These are phyloP conservation scores for Blastobotrys serpentis DNA, from an alignment of 1,139 yeast species.

Conservation along the genomic window DNA sequence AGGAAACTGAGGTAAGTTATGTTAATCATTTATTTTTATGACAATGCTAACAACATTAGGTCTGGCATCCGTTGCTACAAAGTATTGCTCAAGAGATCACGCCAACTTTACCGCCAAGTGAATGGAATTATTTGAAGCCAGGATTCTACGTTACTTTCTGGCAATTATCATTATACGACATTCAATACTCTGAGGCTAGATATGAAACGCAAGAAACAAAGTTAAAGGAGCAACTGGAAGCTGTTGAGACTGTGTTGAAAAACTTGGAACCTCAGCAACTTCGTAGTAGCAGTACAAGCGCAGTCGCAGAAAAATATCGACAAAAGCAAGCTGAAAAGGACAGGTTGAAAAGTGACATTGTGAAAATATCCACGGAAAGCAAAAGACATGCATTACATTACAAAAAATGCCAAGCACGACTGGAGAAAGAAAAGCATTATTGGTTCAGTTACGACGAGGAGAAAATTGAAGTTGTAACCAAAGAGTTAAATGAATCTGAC, in stretches of 20 bases:
- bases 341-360: conserved; percentile 23
- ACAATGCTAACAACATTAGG: background rate
- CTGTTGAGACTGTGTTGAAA: conserved; percentile 18
- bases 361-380: conserved; percentile 34
- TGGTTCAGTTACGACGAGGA: conserved; percentile 38
- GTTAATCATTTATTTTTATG: background rate
- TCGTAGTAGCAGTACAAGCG: conserved; percentile 15
- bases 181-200: conserved; percentile 52
- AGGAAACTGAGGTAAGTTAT: conserved; percentile 11
- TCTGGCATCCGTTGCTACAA: conserved; percentile 33
- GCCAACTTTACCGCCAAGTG: conserved; percentile 32
- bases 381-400: conserved; percentile 39
- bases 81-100: conserved; percentile 27
- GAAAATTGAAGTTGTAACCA: conserved; percentile 8
- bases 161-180: conserved; percentile 73
- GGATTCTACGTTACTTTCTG: conserved; percentile 65
- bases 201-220: conserved; percentile 51
- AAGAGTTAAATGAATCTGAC: conserved; percentile 17
- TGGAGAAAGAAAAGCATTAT: conserved; percentile 35
- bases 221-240: conserved; percentile 22
- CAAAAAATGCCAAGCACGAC: conserved; percentile 34
- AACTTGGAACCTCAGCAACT: conserved; percentile 17
- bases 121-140: conserved; percentile 44
- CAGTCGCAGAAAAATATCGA: conserved; percentile 16
- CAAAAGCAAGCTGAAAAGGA: conserved; percentile 24